Percentiles rank a stretch among this genome's conserved stretches.
These are phyloP conservation scores for Saccharomyces hybrid DNA, from an alignment of 1,139 yeast genomes.

Conservation along the genomic window DNA sequence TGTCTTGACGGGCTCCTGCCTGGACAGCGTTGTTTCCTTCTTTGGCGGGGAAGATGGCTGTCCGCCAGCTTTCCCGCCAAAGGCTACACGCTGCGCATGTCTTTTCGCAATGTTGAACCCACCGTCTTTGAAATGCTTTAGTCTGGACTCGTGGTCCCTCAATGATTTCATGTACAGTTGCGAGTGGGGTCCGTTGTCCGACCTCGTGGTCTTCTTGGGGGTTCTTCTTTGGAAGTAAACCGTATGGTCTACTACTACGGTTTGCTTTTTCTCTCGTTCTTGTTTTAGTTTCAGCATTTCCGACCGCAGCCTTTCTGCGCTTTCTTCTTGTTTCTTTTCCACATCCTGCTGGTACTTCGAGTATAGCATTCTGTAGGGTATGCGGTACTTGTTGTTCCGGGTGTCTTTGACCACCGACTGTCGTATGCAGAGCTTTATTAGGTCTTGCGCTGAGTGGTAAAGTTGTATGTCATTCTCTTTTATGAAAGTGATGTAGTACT, in stretches of 20 bases:
- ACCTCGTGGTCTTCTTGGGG: slow-evolving; percentile 4
- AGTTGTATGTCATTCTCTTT: slow-evolving; percentile 10
- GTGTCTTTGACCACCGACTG: slow-evolving; percentile 16
- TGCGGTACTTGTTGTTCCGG: slow-evolving; percentile 21
- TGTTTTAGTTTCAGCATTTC: slow-evolving; percentile 38
- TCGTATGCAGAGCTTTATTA: slow-evolving; percentile 11
- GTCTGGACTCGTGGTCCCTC: slow-evolving; percentile 19
- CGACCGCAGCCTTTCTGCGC: slow-evolving; percentile 43
- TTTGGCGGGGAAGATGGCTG: background rate
- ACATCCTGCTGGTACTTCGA: slow-evolving; percentile 40
- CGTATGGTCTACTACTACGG: slow-evolving; percentile 32
- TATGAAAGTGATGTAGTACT: slow-evolving; percentile 16
- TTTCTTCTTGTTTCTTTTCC: slow-evolving; percentile 41
- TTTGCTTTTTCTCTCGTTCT: slow-evolving; percentile 43
- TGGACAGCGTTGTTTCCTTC: background rate
- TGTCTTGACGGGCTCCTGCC: background rate
- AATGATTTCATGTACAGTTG: slow-evolving; percentile 17
- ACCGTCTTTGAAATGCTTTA: slow-evolving; percentile 20
- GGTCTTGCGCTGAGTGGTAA: slow-evolving; percentile 8
- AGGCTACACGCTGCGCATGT: slow-evolving; percentile 18
- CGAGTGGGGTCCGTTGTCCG: slow-evolving; percentile 9
- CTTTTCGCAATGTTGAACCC: slow-evolving; percentile 13
- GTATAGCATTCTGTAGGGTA: slow-evolving; percentile 38
- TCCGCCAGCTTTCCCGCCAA: slow-evolving; percentile 20
- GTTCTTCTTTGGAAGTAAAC: slow-evolving; percentile 1